phyloP scores from a whole-genome alignment of 2,329 filamentous ascomycete species.

The Penicillium occitanis region DNA sequence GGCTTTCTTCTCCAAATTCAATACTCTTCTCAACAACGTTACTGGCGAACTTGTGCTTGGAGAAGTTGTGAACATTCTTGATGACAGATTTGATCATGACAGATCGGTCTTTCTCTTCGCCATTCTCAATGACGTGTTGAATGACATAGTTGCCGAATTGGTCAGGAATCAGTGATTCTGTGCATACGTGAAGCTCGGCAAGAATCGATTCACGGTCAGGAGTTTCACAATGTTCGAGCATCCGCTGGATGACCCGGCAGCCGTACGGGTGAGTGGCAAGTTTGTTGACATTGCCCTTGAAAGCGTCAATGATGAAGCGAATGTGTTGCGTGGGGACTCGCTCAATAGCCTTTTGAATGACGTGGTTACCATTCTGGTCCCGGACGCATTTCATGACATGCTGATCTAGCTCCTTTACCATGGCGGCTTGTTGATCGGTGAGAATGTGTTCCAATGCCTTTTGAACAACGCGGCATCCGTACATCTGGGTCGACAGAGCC shows the following conservation, averaged over 20 bases:
- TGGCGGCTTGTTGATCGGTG: constrained; percentile 81
- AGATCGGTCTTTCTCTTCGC: constrained; percentile 68
- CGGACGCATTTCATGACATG: constrained; percentile 75
- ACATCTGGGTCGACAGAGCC: constrained; percentile 80
- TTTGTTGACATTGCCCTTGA: constrained; percentile 70
- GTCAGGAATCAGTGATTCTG: constrained; percentile 72
- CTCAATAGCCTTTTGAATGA: constrained; percentile 91
- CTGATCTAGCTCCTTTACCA: constrained; percentile 78
- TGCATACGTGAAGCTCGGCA: constrained; percentile 72
- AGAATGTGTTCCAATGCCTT: constrained; percentile 92
- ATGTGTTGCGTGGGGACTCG: constrained; percentile 74
- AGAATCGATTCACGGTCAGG: constrained; percentile 71
- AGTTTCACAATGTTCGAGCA: constrained; percentile 78
- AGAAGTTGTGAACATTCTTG: constrained; percentile 68
- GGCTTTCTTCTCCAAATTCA: constrained; percentile 65
- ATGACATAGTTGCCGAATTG: constrained; percentile 96
- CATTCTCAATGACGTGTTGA: constrained; percentile 84
- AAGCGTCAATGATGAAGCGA: constrained; percentile 78
- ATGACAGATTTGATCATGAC: constrained; percentile 74
- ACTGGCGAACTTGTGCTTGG: constrained; percentile 94
- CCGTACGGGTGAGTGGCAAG: constrained; percentile 80
- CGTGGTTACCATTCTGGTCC: constrained; percentile 92
- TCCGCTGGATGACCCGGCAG: constrained; percentile 88
- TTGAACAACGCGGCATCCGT: constrained; percentile 93
- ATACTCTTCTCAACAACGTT: constrained; percentile 97